Base-by-base conservation (phyloP, 257 asterid genomes). In the Rhazya stricta region DNA sequence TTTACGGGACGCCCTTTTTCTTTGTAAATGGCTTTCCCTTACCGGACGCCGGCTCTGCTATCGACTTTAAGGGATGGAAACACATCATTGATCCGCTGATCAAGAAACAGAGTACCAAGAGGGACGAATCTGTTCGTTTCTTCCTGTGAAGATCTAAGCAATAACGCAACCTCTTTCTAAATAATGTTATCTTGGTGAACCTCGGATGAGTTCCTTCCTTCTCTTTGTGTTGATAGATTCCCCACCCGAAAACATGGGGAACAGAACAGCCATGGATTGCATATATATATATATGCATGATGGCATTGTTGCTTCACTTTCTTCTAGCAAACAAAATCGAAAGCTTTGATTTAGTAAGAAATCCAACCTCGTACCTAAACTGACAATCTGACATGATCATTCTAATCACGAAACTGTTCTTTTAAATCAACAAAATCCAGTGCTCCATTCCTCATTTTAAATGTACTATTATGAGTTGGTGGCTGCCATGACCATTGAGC, bases 21-120 rank as follows among this genome's bases (percentile, higher is more conserved):
- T 95, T 92, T 21, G 90, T 92, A 16, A 95, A 95, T 27, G 99
- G 99, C 37, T 89, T 92, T 73, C 96, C 94, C 0, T 83, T 92
- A 79, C 89, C 97, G 0, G 89, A 90, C n/a, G 87, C 89, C 0
- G 99, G 92, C 16, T 87, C 96, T 15, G 72, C 96, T n/a, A 29
- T 88, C 0, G 75, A 79, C 77, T 84, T 80, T 56, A 34, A 74
- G 27, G 87, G 78, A 69, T 95, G 99, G 98, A 86, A 78, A 79
- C 4, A 76, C 29, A 79, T 85, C 23, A 43, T 95, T 12, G 97
- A 91, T 66, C 94, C 96, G 50, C 71, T 95, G 74, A 78, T 90
- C 9, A 62, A 57, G 71, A 69, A 83, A 69, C 25, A 80, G 25
- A 74, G 72, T 8, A 46, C 15, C 27, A 46, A 60, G 74, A 45